Evolutionary conservation across 805 yeast genomes (phyloP), one percentile per base, ranked within the genome.

Genomic region (Yamadazyma sp.): DNA sequence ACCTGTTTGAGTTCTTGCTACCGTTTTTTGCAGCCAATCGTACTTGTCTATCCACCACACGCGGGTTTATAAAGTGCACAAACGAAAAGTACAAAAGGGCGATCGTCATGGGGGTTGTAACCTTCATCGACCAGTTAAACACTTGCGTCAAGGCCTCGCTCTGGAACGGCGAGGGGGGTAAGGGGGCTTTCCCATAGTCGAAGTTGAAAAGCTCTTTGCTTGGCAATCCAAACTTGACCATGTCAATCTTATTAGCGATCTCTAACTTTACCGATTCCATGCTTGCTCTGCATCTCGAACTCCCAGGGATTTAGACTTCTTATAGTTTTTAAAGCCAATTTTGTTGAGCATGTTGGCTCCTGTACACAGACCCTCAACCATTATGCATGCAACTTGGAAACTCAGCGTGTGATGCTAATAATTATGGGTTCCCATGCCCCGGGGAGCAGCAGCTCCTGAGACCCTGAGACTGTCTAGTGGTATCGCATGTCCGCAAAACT

Each of bases 11-110:
- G 21, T 47, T 47, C 19, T 46, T 53, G 7, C 49, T 40, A 9
- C 44, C 40, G 13, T 42, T 53, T 8, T 45, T 45, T 14, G 46
- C 41, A 14, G 48, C 44, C 37, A 55, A 45, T 35, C 58, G 51
- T 5, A 38, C 42, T 51, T 78, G 82, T 40, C 81, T 64, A 11
- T 60, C 61, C n/a, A 66, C 53, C 11, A 77, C 57, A 18, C 62
- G 56, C 8, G 67, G 70, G 57, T 82, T 82, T 43, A 70, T 52
- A 21, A 60, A 49, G 51, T 82, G 86, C 29, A 81, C 85, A 13
- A 70, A 55, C 6, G 71, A 59, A 45, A 83, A 83, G 54, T 82
- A 82, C 12, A 71, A 63, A 3, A 77, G 44, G 9, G 84, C 83
- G 38, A 82, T 70, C 11, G 75, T 60, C 44, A 81, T 48, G 3